Evolutionary conservation across 192 early-diverging fungal species (phyloP).

Genomic region (Coemansia reversa): DNA sequence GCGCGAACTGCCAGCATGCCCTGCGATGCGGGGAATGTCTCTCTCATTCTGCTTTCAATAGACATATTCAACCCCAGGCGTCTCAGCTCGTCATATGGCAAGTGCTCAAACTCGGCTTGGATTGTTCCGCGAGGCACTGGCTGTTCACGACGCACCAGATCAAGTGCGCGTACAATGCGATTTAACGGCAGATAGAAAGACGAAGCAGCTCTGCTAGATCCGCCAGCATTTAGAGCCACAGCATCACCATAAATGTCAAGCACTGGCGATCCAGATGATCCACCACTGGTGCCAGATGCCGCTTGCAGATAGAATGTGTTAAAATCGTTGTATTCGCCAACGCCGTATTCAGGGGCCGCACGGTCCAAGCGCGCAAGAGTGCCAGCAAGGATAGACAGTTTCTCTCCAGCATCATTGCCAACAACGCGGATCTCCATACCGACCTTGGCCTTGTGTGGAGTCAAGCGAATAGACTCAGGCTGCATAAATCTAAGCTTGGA

Average conservation of each 20-base stretch:
- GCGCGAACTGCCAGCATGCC: constrained; percentile 69
- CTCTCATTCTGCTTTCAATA: constrained; percentile 65
- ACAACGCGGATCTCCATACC: constrained; percentile 79
- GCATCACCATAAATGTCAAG: constrained; percentile 80
- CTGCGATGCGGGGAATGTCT: constrained; percentile 65
- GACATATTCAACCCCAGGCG: constrained; percentile 65
- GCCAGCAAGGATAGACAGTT: constrained; percentile 74
- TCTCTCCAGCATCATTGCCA: constrained; percentile 80
- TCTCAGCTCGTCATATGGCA: constrained; percentile 73
- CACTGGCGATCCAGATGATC: constrained; percentile 76
- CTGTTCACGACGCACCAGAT: constrained; percentile 56
- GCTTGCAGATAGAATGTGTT: constrained; percentile 85
- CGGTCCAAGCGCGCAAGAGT: constrained; percentile 73
- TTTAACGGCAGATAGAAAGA: constrained; percentile 76
- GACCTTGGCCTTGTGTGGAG: constrained; percentile 70
- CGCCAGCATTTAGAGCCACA: constrained; percentile 68
- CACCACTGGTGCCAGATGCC: constrained; percentile 73
- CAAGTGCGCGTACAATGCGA: constrained; percentile 66
- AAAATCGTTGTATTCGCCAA: constrained; percentile 76
- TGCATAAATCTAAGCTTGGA: constrained; percentile 50
- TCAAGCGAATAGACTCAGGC: constrained; percentile 52
- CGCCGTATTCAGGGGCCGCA: constrained; percentile 71
- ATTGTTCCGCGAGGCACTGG: constrained; percentile 72
- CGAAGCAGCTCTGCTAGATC: constrained; percentile 68
- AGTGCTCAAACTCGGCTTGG: constrained; percentile 72